These are phyloP conservation scores for Suillus alpinus DNA, from an alignment of 768 basidiomycete species.

Conservation along the genomic window DNA sequence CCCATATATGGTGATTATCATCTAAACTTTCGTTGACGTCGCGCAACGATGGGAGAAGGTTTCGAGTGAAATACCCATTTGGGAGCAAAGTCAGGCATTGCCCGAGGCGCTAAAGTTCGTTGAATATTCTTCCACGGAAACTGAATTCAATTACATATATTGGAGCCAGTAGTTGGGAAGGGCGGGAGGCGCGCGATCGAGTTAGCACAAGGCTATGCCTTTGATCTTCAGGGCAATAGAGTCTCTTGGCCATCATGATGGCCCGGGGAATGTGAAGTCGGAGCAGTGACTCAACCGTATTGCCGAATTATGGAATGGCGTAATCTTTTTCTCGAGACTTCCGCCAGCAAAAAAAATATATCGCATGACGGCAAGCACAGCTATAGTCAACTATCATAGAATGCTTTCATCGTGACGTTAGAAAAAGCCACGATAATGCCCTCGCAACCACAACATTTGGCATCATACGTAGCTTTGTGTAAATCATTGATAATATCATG, in stretches of 20 bases:
- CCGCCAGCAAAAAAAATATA: background rate
- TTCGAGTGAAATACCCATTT: constrained; percentile 8
- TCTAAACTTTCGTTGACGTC: constrained; percentile 26
- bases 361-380: background rate
- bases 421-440: background rate
- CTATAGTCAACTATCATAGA: background rate
- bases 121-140: constrained; percentile 3
- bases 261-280: background rate
- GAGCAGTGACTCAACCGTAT: background rate
- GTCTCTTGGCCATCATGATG: constrained; percentile 3
- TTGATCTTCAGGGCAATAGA: constrained; percentile 11
- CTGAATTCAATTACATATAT: constrained; percentile 5
- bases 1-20: constrained; percentile 12
- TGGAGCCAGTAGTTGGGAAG: constrained; percentile 7
- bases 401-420: background rate
- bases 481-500: constrained; percentile 2
- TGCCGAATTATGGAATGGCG: background rate
- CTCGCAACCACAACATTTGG: background rate
- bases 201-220: constrained; percentile 16
- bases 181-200: constrained; percentile 22
- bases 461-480: constrained; percentile 3
- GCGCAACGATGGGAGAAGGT: constrained; percentile 10
- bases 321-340: background rate
- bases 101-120: background rate
- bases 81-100: constrained; percentile 5